Conservation (phyloP, 192 early-diverging fungal genomes). For the Phlyctochytrium arcticum region DNA sequence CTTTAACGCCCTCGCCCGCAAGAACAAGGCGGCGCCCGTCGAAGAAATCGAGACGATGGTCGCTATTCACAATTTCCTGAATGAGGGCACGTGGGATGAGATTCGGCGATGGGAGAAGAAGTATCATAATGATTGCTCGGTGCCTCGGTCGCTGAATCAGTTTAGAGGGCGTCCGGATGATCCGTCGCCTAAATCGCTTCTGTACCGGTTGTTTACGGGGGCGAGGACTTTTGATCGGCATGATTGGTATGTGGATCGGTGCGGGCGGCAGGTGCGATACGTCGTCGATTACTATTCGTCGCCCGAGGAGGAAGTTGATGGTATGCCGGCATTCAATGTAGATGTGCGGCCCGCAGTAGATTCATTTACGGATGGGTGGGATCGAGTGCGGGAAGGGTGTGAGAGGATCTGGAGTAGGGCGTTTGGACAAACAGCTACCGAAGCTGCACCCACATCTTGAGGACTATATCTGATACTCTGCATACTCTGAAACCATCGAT, state of each 20-base stretch:
- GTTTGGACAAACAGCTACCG: conserved; percentile 13
- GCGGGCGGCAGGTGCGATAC: conserved; percentile 86
- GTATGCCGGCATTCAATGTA: conserved; percentile 80
- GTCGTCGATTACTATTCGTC: conserved; percentile 91
- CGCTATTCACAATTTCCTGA: conserved; percentile 96
- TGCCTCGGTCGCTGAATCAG: conserved; percentile 66
- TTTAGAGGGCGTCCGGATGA: conserved; percentile 88
- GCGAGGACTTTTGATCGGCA: conserved; percentile 94
- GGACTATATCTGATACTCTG: too few species aligned
- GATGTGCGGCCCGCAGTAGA: conserved; percentile 96
- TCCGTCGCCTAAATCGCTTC: conserved; percentile 67
- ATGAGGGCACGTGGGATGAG: conserved; percentile 93
- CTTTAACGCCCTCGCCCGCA: conserved; percentile 92
- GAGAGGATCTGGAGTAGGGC: conserved; percentile 25
- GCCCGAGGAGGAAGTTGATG: conserved; percentile 48
- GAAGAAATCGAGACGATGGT: conserved; percentile 87
- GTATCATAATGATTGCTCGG: conserved; percentile 49
- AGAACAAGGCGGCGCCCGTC: conserved; percentile 77
- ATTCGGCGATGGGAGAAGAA: conserved; percentile 86
- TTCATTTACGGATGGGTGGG: conserved; percentile 46
- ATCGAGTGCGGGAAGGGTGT: conserved; percentile 29
- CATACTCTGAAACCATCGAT: too few species aligned
- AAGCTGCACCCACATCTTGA: too few species aligned
- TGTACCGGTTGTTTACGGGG: conserved; percentile 62
- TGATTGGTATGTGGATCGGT: conserved; percentile 92